Evolutionary conservation across 495 filamentous ascomycete species (phyloP).

Genomic region (Lentithecium fluviatile): DNA sequence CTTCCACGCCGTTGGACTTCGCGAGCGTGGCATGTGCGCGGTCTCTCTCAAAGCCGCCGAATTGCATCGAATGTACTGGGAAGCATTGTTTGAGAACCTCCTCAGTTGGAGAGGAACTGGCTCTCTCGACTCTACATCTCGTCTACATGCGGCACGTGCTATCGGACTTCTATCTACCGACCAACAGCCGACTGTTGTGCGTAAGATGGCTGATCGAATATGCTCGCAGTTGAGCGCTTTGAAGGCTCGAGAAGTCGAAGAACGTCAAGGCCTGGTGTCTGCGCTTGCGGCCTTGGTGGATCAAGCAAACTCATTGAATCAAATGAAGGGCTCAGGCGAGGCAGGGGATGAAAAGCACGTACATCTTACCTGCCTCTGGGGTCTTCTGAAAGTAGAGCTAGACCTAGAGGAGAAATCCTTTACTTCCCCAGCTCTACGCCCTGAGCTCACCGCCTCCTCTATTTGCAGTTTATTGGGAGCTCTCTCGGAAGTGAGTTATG

Average conservation of each 20-base stretch:
- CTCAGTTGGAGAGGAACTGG: conserved; percentile 87
- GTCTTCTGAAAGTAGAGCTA: conserved; percentile 16
- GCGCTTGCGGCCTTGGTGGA: conserved; percentile 32
- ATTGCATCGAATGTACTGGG: conserved; percentile 67
- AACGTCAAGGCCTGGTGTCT: conserved; percentile 40
- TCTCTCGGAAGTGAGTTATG: conserved; percentile 7
- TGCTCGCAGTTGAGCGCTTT: conserved; percentile 13
- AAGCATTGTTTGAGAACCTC: conserved; percentile 64
- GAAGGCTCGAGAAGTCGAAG: conserved; percentile 36
- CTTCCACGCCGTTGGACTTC: conserved; percentile 85
- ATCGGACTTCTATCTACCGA: conserved; percentile 60
- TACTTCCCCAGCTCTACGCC: conserved; percentile 30
- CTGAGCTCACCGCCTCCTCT: conserved; percentile 33
- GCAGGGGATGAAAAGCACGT: background rate
- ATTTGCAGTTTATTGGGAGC: conserved; percentile 30
- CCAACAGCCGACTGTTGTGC: background rate
- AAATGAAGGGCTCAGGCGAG: background rate
- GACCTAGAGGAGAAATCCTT: conserved; percentile 35
- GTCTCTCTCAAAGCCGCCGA: conserved; percentile 66
- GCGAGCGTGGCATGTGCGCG: conserved; percentile 75
- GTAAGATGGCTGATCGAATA: conserved; percentile 32
- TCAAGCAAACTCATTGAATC: background rate
- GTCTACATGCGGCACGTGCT: conserved; percentile 67
- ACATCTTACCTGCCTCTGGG: conserved; percentile 27
- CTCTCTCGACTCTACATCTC: conserved; percentile 67